phyloP scores from a whole-genome alignment of 2,329 filamentous ascomycete genomes.

The Aspergillus carbonarius region DNA sequence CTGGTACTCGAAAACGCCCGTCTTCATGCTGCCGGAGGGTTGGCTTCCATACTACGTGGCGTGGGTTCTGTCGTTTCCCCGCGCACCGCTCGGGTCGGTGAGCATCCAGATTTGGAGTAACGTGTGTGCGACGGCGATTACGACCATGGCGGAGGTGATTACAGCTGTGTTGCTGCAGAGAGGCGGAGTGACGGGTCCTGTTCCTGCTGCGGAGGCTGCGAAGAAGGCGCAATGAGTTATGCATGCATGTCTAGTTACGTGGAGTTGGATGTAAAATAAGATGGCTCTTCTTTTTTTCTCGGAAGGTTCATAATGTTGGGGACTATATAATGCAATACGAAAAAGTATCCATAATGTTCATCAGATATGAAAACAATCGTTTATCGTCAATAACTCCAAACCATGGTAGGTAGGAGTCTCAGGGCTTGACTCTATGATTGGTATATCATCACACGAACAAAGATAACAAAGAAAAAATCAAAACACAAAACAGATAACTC shows the following conservation, averaged over 20 bases:
- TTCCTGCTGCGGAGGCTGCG: constrained; percentile 20
- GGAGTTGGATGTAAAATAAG: constrained; percentile 3
- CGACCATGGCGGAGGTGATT: constrained; percentile 68
- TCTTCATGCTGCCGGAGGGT: constrained; percentile 89
- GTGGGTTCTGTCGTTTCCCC: constrained; percentile 87
- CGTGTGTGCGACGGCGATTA: constrained; percentile 76
- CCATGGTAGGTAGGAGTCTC: constrained; percentile 55
- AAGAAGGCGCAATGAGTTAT: constrained; percentile 33
- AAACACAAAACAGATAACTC: neutral
- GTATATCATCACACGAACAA: constrained; percentile 83
- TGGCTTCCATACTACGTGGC: constrained; percentile 94
- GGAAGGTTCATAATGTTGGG: neutral
- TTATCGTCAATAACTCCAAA: constrained; percentile 49
- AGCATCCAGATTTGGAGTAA: constrained; percentile 93
- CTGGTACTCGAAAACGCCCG: constrained; percentile 81
- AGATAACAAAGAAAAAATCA: constrained; percentile 11
- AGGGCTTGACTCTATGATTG: constrained; percentile 99
- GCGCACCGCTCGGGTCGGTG: constrained; percentile 84
- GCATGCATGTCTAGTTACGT: constrained; percentile 9
- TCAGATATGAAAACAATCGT: constrained; percentile 52
- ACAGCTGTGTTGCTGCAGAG: constrained; percentile 56
- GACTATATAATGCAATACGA: constrained; percentile 19
- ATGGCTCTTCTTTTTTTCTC: neutral
- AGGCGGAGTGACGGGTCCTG: constrained; percentile 24
- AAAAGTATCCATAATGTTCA: constrained; percentile 32